Evolutionary conservation across 331 rosid genomes (phyloP).

Genomic region (Malus hybrid): DNA sequence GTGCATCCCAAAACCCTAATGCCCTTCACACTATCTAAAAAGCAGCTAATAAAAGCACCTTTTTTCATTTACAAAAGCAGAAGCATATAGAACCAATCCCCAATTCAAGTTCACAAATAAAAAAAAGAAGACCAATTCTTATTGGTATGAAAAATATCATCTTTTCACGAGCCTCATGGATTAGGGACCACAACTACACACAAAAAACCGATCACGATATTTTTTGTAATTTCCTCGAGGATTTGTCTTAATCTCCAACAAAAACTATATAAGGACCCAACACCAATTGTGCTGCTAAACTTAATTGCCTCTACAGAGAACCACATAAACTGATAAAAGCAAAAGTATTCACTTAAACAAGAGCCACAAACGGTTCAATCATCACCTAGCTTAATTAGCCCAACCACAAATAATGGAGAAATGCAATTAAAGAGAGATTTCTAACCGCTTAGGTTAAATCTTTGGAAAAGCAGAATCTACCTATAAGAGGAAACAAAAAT

Average conservation of each 20-base stretch:
- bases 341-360: slow-evolving; percentile 1
- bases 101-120: slow-evolving; percentile 26
- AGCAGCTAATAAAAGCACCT: slow-evolving; percentile 19
- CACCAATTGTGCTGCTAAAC: slow-evolving; percentile 26
- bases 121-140: slow-evolving; percentile 27
- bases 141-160: slow-evolving; percentile 27
- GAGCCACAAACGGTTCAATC: slow-evolving; percentile 30
- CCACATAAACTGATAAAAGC: background rate
- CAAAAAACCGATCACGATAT: slow-evolving; percentile 15
- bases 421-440: slow-evolving; percentile 3
- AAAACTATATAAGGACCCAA: slow-evolving; percentile 21
- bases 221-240: slow-evolving; percentile 6
- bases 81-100: slow-evolving; percentile 28
- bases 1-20: slow-evolving; percentile 29
- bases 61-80: slow-evolving; percentile 32
- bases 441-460: background rate
- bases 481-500: background rate
- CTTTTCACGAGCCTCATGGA: slow-evolving; percentile 16
- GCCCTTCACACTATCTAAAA: slow-evolving; percentile 23
- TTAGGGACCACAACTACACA: slow-evolving; percentile 42
- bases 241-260: slow-evolving; percentile 29
- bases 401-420: background rate
- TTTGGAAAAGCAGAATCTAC: background rate
- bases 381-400: background rate
- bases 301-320: slow-evolving; percentile 22